These are phyloP conservation scores for Pythium plurisporium DNA, from an alignment of 352 stramenopile species.

Conservation along the genomic window DNA sequence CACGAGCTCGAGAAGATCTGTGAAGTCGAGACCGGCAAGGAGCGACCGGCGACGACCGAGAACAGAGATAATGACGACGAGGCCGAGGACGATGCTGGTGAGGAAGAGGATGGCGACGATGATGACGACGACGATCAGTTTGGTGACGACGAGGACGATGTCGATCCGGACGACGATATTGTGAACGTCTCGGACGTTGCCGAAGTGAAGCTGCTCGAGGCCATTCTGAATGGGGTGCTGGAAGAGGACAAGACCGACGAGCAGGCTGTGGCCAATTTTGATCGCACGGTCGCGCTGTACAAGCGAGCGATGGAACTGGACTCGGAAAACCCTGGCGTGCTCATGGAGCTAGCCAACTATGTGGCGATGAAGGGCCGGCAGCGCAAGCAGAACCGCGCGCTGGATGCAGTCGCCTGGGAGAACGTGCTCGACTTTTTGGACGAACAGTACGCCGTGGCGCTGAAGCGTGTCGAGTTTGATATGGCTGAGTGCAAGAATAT, in stretches of 20 bases:
- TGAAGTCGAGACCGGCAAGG: neutral
- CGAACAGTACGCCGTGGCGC: constrained; percentile 30
- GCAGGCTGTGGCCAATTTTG: constrained; percentile 25
- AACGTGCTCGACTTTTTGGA: constrained; percentile 44
- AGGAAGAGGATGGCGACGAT: constrained; percentile 10
- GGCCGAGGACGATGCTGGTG: constrained; percentile 11
- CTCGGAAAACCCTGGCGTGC: constrained; percentile 46
- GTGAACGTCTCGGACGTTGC: constrained; percentile 28
- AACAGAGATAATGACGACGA: no score
- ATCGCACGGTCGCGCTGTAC: constrained; percentile 53
- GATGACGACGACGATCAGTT: constrained; percentile 19
- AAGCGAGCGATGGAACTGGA: constrained; percentile 47
- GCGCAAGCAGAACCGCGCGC: constrained; percentile 11
- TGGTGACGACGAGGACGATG: constrained; percentile 20
- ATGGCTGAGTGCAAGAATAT: constrained; percentile 61
- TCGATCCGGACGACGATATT: constrained; percentile 18
- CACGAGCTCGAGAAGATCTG: constrained; percentile 10
- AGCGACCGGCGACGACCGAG: constrained; percentile 1
- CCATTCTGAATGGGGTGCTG: constrained; percentile 48
- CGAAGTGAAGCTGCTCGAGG: constrained; percentile 55
- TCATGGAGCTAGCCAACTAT: constrained; percentile 78
- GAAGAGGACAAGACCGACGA: constrained; percentile 27
- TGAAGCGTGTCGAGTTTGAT: constrained; percentile 41
- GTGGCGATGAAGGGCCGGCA: constrained; percentile 36
- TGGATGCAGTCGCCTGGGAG: constrained; percentile 28